Evolutionary conservation across 331 rosid genomes (phyloP), one percentile per base, ranked within the genome.

Genomic region (Malus hybrid): DNA sequence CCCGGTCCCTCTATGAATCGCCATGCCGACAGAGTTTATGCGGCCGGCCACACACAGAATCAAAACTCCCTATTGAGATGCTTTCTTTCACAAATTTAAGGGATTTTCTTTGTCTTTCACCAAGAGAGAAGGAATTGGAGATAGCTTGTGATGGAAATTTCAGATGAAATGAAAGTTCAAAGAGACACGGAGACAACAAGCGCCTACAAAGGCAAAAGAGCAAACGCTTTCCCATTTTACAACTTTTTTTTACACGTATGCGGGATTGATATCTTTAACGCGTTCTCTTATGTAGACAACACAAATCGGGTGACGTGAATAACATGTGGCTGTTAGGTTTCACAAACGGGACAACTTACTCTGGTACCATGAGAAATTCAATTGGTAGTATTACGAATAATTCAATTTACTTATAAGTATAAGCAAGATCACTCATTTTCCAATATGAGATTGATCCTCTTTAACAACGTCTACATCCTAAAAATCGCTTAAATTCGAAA

Each of bases 161-260:
- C 46, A 16, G 13, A 4, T 24, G 18, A 67, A 42, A 69, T 60
- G 69, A 68, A 77, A 69, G 56, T 53, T 69, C 55, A 32, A 14
- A 46, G 42, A 19, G 30, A 8, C 30, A 24, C 24, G 5, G 6
- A n/a, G 60, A 19, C 60, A 53, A n/a, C 53, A 44, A n/a, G 68
- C 44, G 80, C 70, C 70, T 44, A 32, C 80, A 46, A 46, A 61
- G 75, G 63, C 63, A 58, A 69, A 69, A 19, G 28, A 30, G 22
- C 22, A 22, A 16, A 1, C 24, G 57, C 69, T 57, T 67, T 19
- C 30, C 14, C 61, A 56, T 32, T 76, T 8, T 68, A n/a, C 72
- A 2, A 19, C 0, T 56, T 10, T 3, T 39, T 22, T 10, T 18
- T 58, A 55, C 30, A 58, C 63, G 42, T 8, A 36, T 36, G 1